These are phyloP conservation scores for Aspergillus caelatus DNA, from an alignment of 2,329 filamentous ascomycete species.

Conservation along the genomic window DNA sequence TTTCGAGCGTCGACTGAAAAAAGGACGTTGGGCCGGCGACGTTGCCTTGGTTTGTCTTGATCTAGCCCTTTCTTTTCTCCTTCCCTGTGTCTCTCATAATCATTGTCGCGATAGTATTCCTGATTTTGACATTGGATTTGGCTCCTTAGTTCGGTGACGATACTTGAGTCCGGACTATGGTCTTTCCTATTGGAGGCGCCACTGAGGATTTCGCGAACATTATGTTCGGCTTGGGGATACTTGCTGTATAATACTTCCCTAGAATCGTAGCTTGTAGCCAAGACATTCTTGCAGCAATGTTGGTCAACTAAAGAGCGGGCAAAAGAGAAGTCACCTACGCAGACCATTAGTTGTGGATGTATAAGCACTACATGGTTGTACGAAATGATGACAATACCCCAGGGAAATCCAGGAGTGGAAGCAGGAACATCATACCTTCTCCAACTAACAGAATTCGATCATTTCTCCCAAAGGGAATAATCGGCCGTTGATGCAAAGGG, in stretches of 20 bases:
- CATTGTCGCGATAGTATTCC: not conserved
- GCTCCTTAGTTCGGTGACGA: slow-evolving; percentile 12
- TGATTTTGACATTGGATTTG: slow-evolving; percentile 17
- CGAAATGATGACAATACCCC: not conserved
- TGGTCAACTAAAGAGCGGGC: slow-evolving; percentile 46
- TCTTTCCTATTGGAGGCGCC: not conserved
- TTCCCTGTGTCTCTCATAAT: not conserved
- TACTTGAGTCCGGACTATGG: not conserved
- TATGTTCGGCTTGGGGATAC: slow-evolving; percentile 69
- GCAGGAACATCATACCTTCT: slow-evolving; percentile 40
- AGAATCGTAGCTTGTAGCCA: slow-evolving; percentile 51
- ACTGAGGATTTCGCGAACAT: slow-evolving; percentile 45
- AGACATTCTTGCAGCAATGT: slow-evolving; percentile 43
- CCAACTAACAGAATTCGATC: slow-evolving; percentile 49
- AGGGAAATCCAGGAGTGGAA: not conserved
- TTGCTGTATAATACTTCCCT: slow-evolving; percentile 62
- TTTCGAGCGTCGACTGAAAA: slow-evolving; percentile 50
- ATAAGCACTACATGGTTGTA: not conserved
- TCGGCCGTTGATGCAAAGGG: slow-evolving; percentile 32
- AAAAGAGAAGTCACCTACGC: slow-evolving; percentile 52
- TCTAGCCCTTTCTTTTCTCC: not conserved
- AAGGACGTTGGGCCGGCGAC: slow-evolving; percentile 34
- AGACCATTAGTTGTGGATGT: not conserved
- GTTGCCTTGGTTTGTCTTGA: slow-evolving; percentile 6
- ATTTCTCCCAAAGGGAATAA: slow-evolving; percentile 43